Evolutionary conservation across 2,329 filamentous ascomycete species (phyloP).

Genomic region (Fusarium decemcellulare): DNA sequence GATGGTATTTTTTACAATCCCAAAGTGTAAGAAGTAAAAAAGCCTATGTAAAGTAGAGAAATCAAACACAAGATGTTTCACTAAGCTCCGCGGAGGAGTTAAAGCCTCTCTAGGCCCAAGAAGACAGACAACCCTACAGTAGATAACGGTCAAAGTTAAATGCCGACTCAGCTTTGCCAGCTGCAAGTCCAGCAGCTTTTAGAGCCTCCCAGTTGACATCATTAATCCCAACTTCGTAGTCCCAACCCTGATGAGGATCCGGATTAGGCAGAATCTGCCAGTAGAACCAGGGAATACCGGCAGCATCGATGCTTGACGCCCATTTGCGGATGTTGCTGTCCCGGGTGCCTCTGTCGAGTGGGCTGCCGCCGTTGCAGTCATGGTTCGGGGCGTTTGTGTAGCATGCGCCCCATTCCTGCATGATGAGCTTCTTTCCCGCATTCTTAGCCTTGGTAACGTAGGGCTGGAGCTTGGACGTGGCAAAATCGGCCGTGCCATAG

Average conservation of each 20-base stretch:
- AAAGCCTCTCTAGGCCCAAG: no score
- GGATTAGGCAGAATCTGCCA: constrained; percentile 52
- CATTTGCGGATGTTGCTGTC: constrained; percentile 47
- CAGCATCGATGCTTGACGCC: constrained; percentile 45
- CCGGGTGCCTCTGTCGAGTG: constrained; percentile 25
- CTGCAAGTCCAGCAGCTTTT: constrained; percentile 5
- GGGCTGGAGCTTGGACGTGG: constrained; percentile 35
- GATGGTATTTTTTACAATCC: no score
- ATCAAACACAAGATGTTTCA: no score
- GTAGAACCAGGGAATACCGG: constrained; percentile 52
- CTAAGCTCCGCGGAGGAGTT: no score
- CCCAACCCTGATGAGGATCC: constrained; percentile 49
- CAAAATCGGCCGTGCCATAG: constrained; percentile 43
- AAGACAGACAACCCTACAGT: neutral
- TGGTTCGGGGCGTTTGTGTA: constrained; percentile 48
- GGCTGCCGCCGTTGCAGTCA: constrained; percentile 39
- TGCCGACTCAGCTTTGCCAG: neutral
- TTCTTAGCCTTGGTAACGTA: constrained; percentile 45
- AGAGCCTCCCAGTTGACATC: constrained; percentile 41
- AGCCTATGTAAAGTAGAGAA: no score
- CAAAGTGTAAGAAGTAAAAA: no score
- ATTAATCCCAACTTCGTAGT: constrained; percentile 51
- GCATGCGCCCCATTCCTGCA: constrained; percentile 41
- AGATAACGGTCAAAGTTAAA: constrained; percentile 11
- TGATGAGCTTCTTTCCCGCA: constrained; percentile 50